phyloP scores from a whole-genome alignment of 2,329 filamentous ascomycete genomes.

The Pseudogymnoascus sp. region DNA sequence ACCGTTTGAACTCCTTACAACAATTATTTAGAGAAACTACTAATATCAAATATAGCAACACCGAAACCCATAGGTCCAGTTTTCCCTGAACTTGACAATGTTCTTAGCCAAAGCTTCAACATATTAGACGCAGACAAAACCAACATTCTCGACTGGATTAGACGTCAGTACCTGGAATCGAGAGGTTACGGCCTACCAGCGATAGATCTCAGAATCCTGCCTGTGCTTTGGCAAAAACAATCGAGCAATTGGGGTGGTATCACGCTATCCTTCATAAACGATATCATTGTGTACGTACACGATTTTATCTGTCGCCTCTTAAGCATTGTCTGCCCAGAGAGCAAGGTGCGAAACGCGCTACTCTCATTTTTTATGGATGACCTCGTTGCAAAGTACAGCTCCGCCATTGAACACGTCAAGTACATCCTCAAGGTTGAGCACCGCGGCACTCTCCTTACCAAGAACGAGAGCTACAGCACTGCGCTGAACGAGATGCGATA shows the following conservation, averaged over 20 bases:
- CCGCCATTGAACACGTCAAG: constrained; percentile 38
- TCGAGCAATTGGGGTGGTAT: constrained; percentile 38
- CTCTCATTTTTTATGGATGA: background rate
- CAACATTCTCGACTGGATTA: constrained; percentile 12
- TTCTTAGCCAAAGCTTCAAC: background rate
- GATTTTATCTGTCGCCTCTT: constrained; percentile 28
- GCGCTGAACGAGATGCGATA: constrained; percentile 17
- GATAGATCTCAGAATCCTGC: constrained; percentile 11
- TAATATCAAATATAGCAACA: background rate
- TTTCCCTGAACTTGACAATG: background rate
- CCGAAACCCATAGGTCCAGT: background rate
- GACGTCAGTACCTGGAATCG: constrained; percentile 10
- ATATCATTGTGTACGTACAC: constrained; percentile 44
- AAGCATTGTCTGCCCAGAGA: constrained; percentile 25
- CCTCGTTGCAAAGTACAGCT: constrained; percentile 37
- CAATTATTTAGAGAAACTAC: background rate
- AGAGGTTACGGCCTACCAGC: constrained; percentile 13
- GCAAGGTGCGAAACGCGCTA: constrained; percentile 35
- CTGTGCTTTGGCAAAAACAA: constrained; percentile 14
- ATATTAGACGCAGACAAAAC: background rate
- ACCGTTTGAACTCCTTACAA: background rate
- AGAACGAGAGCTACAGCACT: constrained; percentile 44
- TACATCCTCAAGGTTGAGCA: constrained; percentile 47
- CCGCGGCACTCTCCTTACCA: constrained; percentile 36
- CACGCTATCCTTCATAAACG: constrained; percentile 40